Evolutionary conservation across 768 basidiomycete species (phyloP).

Genomic region (Suillus spraguei): DNA sequence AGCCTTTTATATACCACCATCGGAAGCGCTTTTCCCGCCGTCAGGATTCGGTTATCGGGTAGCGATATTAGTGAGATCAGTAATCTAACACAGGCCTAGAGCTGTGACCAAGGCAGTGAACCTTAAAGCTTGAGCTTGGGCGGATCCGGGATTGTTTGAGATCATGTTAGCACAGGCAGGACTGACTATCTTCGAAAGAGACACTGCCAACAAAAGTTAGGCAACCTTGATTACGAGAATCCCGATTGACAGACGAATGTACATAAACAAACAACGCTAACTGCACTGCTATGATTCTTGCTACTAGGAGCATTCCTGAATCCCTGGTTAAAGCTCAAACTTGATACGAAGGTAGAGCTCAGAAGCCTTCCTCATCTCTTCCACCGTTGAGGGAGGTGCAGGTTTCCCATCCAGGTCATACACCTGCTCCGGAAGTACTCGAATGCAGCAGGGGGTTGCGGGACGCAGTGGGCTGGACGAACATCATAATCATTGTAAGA

Average conservation of each 20-base stretch:
- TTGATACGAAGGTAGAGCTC: constrained; percentile 43
- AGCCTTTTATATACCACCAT: too few relatives aligned
- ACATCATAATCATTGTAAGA: constrained; percentile 56
- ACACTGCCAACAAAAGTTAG: too few relatives aligned
- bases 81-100: too few relatives aligned
- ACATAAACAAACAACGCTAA: not conserved
- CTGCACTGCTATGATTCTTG: not conserved
- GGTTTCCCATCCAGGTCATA: constrained; percentile 38
- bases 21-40: too few relatives aligned
- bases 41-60: too few relatives aligned
- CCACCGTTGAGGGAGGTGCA: constrained; percentile 28
- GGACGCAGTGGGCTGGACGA: constrained; percentile 41
- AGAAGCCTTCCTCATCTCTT: constrained; percentile 42
- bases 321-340: constrained; percentile 23
- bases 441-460: constrained; percentile 39
- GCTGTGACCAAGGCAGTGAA: too few relatives aligned
- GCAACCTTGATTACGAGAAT: too few relatives aligned
- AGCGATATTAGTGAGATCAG: too few relatives aligned
- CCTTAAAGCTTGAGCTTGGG: too few relatives aligned
- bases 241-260: not conserved
- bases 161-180: too few relatives aligned
- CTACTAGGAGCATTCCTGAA: not conserved
- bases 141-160: too few relatives aligned
- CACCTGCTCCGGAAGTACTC: constrained; percentile 38
- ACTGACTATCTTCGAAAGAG: too few relatives aligned